phyloP scores from a whole-genome alignment of 2,329 filamentous ascomycete genomes.

The Chaetomium olivaceum region DNA sequence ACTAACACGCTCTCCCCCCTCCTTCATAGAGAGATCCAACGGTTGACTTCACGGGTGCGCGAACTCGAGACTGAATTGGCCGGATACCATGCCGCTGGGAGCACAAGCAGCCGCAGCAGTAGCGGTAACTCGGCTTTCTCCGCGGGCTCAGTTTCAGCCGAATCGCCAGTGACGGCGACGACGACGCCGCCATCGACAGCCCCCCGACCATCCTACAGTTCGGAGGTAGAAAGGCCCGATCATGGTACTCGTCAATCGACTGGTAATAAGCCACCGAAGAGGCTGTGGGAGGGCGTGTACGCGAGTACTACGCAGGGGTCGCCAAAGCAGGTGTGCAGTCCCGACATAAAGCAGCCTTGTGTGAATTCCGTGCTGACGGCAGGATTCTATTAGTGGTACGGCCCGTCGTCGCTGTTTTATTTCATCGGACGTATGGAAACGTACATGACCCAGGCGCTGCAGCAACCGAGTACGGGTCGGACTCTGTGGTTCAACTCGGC shows the following conservation, averaged over 20 bases:
- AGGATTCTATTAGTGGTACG: background rate
- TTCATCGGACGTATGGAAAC: background rate
- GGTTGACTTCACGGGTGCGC: background rate
- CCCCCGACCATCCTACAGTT: background rate
- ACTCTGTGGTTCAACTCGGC: background rate
- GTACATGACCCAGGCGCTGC: background rate
- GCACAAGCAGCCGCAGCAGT: background rate
- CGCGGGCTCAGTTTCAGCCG: background rate
- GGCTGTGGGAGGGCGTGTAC: background rate
- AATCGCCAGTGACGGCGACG: background rate
- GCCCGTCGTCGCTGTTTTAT: background rate
- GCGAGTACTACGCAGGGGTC: background rate
- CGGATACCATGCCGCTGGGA: background rate
- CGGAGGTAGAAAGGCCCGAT: background rate
- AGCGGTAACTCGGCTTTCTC: background rate
- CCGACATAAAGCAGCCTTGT: background rate
- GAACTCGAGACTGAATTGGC: background rate
- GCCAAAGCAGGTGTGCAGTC: background rate
- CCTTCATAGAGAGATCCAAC: background rate
- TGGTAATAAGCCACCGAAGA: background rate
- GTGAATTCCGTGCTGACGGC: background rate
- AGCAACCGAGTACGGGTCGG: background rate
- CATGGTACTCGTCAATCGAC: background rate
- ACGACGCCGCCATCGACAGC: background rate
- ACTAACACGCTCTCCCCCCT: background rate